Evolutionary conservation across 2,329 filamentous ascomycete genomes (phyloP).

Genomic region (Apiospora pterosperma): DNA sequence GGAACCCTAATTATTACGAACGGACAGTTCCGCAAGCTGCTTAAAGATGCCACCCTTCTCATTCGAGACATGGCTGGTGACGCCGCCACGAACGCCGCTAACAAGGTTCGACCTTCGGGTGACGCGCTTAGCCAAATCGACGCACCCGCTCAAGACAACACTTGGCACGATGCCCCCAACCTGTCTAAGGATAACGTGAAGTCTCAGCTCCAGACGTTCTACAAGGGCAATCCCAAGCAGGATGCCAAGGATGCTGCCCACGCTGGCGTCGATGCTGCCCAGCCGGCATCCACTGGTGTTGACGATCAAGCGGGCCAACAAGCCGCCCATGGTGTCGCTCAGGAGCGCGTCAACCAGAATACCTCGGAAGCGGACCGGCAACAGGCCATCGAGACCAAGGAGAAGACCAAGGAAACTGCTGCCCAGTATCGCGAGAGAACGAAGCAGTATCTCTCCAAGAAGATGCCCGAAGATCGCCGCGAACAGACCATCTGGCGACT

Average conservation of each 20-base stretch:
- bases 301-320: constrained; percentile 18
- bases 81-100: constrained; percentile 75
- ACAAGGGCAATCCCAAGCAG: constrained; percentile 50
- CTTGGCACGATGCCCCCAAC: constrained; percentile 86
- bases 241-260: constrained; percentile 60
- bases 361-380: constrained; percentile 59
- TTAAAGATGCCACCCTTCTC: constrained; percentile 77
- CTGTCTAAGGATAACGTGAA: constrained; percentile 68
- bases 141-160: constrained; percentile 81
- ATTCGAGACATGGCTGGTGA: constrained; percentile 90
- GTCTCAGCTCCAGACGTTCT: constrained; percentile 62
- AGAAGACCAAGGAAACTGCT: constrained; percentile 37
- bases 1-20: constrained; percentile 91
- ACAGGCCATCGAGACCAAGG: constrained; percentile 48
- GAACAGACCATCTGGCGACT: constrained; percentile 89
- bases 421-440: constrained; percentile 39
- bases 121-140: constrained; percentile 78
- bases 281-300: constrained; percentile 19
- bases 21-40: constrained; percentile 88
- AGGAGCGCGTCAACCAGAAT: constrained; percentile 59
- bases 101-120: constrained; percentile 71
- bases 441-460: constrained; percentile 75
- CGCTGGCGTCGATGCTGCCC: constrained; percentile 41
- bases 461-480: constrained; percentile 88
- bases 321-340: constrained; percentile 30